Evolutionary conservation across 768 basidiomycete genomes (phyloP).

Genomic region (Lentinula sp.): DNA sequence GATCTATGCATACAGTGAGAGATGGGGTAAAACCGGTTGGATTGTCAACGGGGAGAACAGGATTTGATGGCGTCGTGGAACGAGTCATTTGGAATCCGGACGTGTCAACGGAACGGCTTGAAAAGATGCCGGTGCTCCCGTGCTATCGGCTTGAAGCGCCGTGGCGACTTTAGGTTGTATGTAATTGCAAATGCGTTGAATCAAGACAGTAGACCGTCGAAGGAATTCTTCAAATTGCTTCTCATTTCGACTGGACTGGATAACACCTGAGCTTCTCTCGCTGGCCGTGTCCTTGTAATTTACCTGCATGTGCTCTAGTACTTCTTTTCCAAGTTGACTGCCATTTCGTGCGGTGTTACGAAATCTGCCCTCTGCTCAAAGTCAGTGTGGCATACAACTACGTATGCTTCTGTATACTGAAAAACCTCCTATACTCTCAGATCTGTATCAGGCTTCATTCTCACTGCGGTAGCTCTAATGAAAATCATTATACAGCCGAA

Average conservation of each 20-base stretch:
- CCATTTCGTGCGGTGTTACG: neutral
- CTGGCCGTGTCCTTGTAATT: neutral
- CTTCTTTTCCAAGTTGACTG: neutral
- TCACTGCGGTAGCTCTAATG: neutral
- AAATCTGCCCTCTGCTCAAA: neutral
- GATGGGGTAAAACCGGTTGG: neutral
- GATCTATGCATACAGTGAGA: neutral
- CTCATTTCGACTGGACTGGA: neutral
- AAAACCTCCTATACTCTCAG: neutral
- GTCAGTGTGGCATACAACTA: neutral
- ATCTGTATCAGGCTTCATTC: neutral
- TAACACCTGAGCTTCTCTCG: neutral
- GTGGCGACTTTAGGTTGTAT: neutral
- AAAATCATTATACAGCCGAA: neutral
- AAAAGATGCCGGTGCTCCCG: neutral
- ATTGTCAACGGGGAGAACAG: neutral
- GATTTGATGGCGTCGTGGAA: neutral
- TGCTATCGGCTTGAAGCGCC: neutral
- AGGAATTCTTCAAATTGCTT: neutral
- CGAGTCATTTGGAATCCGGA: neutral
- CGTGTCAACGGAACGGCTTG: neutral
- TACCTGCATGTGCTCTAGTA: neutral
- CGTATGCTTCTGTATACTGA: neutral
- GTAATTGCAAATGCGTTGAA: neutral
- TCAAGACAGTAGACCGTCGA: neutral